Base-by-base conservation (phyloP, 2,329 filamentous ascomycete genomes). In the Zasmidium cellare region DNA sequence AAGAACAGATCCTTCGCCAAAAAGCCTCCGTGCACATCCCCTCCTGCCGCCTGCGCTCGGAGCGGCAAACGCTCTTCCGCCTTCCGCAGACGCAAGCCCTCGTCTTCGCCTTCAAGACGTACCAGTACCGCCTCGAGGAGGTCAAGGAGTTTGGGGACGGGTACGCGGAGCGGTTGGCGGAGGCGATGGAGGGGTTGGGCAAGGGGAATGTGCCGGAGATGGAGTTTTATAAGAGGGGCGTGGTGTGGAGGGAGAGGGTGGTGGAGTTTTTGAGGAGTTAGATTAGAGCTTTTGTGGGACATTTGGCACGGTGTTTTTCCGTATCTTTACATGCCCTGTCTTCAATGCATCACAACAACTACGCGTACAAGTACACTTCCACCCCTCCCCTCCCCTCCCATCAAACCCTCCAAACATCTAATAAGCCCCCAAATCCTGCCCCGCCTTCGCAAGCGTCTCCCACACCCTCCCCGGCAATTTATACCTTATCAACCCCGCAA, bases 401-500 rank as follows among this genome's bases (percentile, higher is more conserved):
- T n/a, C n/a, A n/a, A n/a, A n/a, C n/a, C n/a, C n/a, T n/a, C n/a
- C n/a, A n/a, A n/a, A n/a, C n/a, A n/a, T 51, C 28, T 58, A 72
- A 59, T 71, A 75, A 24, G 65, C 71, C 14, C 75, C 76, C 56
- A 75, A 65, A 69, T 92, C 89, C 46, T 88, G 87, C 51, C 89
- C 90, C 44, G 90, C 91, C 71, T 88, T 85, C 50, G 92, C 92
- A 70, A 97, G 79, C 62, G 89, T 90, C 79, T 97, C 93, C 76
- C 96, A 93, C 55, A 97, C 82, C 69, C 90, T 84, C 38, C 90
- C 89, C 51, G 91, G 91, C 77, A 97, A 84, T 70, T 94, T 87
- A 77, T 96, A 97, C 71, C 90, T 87, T 71, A 97, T 86, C 82
- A 96, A 86, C 56, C 92, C 93, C 16, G 92, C 93, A 79, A 96